phyloP scores from a whole-genome alignment of 345 rosid genomes.

The Triadica sebifera region DNA sequence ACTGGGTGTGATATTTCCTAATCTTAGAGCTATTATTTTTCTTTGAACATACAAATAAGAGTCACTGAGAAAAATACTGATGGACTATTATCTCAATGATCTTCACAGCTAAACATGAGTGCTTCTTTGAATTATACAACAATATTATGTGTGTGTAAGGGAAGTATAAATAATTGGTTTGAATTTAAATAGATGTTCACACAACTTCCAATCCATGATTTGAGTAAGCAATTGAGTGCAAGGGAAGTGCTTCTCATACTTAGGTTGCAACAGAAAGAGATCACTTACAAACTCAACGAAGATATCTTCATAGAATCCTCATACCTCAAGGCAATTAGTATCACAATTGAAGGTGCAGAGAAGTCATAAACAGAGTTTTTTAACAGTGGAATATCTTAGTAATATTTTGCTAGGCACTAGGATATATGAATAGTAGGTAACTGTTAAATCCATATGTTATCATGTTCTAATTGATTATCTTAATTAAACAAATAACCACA shows the following conservation, averaged over 20 bases:
- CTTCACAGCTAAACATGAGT: background rate
- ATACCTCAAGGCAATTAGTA: background rate
- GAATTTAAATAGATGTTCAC: background rate
- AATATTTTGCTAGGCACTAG: conserved; percentile 2
- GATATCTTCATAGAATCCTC: background rate
- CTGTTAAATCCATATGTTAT: background rate
- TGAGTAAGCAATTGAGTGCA: background rate
- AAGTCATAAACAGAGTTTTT: background rate
- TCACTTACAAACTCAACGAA: background rate
- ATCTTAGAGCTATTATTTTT: background rate
- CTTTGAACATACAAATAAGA: background rate
- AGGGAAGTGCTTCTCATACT: too few species aligned
- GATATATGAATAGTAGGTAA: background rate
- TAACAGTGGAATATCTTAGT: background rate
- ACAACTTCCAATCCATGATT: background rate
- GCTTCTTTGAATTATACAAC: background rate
- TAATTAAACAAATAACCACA: conserved; percentile 9
- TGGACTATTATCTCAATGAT: background rate
- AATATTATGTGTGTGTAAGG: background rate
- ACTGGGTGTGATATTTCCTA: background rate
- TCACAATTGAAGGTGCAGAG: background rate
- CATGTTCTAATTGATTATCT: conserved; percentile 2
- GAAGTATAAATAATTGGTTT: background rate
- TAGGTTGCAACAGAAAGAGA: background rate
- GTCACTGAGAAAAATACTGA: too few species aligned